phyloP scores from a whole-genome alignment of 352 stramenopile genomes.

The Pythium dissotocum region DNA sequence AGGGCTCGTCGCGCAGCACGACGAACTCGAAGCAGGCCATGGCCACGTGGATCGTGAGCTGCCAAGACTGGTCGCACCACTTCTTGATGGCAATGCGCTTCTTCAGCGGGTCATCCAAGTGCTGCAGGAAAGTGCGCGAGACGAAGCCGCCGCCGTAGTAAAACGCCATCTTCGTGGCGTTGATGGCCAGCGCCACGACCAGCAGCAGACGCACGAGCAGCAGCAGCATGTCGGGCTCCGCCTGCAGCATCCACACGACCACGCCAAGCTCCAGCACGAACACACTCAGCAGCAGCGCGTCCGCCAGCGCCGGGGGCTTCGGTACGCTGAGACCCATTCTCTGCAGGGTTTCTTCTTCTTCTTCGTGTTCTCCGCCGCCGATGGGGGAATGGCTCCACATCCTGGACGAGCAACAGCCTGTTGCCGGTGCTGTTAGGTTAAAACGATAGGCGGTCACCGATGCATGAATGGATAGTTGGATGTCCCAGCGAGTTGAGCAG shows the following conservation, averaged over 20 bases:
- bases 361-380: slow-evolving; percentile 20
- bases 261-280: slow-evolving; percentile 66
- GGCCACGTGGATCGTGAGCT: slow-evolving; percentile 78
- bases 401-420: too few relatives aligned
- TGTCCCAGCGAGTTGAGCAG: too few relatives aligned
- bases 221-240: slow-evolving; percentile 70
- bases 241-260: slow-evolving; percentile 59
- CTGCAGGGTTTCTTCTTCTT: not conserved
- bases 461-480: too few relatives aligned
- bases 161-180: slow-evolving; percentile 67
- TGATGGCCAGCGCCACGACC: slow-evolving; percentile 73
- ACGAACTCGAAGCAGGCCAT: slow-evolving; percentile 87
- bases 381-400: slow-evolving; percentile 9
- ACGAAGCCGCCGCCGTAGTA: slow-evolving; percentile 66
- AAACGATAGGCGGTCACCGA: too few relatives aligned
- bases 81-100: slow-evolving; percentile 87
- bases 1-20: slow-evolving; percentile 78
- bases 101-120: slow-evolving; percentile 79
- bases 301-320: slow-evolving; percentile 68
- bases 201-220: slow-evolving; percentile 51
- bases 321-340: slow-evolving; percentile 61
- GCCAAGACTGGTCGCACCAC: slow-evolving; percentile 89
- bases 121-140: slow-evolving; percentile 75
- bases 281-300: slow-evolving; percentile 58
- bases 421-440: too few relatives aligned